phyloP scores from a whole-genome alignment of 2,329 filamentous ascomycete genomes.

The Neofusicoccum laricinum region DNA sequence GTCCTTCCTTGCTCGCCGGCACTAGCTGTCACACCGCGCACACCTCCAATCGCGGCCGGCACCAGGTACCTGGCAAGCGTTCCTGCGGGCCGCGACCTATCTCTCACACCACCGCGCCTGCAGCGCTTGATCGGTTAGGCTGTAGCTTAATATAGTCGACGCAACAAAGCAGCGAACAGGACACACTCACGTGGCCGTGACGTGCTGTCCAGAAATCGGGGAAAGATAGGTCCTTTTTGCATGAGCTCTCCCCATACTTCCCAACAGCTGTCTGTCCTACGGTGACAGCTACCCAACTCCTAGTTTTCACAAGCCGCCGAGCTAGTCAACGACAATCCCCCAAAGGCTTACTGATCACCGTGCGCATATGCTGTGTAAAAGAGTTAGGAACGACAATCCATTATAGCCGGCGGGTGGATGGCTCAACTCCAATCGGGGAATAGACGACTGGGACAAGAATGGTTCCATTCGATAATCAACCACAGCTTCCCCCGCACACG shows the following conservation, averaged over 20 bases:
- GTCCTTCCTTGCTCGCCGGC: neutral
- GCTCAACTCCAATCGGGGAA: neutral
- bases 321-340: neutral
- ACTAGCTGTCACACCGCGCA: neutral
- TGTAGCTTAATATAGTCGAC: neutral
- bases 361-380: neutral
- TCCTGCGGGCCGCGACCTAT: neutral
- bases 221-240: too few relatives aligned
- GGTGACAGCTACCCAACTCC: neutral
- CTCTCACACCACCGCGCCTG: constrained; percentile 1
- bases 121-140: neutral
- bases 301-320: neutral
- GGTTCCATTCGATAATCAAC: neutral
- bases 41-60: neutral
- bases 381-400: neutral
- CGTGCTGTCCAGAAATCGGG: neutral
- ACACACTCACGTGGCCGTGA: neutral
- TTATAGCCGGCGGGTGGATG: neutral
- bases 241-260: too few relatives aligned
- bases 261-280: neutral
- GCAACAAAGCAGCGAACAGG: too few relatives aligned
- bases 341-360: neutral
- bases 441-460: neutral
- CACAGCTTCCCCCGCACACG: neutral
- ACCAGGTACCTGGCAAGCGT: neutral